Evolutionary conservation across 768 basidiomycete genomes (phyloP), one percentile per base, ranked within the genome.

Genomic region (Steccherinum ochraceum): DNA sequence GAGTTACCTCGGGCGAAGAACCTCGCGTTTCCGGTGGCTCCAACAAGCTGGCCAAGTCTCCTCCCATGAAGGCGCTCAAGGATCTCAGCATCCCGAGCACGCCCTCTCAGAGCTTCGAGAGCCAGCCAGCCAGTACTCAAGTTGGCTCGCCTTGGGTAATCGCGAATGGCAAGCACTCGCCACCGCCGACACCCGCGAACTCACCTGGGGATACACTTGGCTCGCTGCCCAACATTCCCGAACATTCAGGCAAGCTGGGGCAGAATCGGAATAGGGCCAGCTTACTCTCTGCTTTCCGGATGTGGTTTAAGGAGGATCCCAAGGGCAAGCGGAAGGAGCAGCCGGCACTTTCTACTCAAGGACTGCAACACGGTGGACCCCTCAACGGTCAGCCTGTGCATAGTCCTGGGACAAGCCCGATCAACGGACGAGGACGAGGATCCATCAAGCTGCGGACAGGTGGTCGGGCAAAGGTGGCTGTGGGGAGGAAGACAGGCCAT

Each of bases 221-320:
- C 40, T 75, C 66, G 62, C 75, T 67, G 61, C 78, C 72, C n/a
- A 67, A 64, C 43, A 69, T 69, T 44, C 57, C 62, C 0, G 60
- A 68, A 47, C 59, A 58, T 23, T 70, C 66, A 1, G 60, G 59
- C 47, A 75, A 72, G 55, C 56, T 61, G 19, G 35, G 62, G 13
- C 72, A 71, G 19, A 69, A 76, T 24, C 75, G 84, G 20, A 84
- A 87, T 63, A 76, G 87, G 27, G 88, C 89, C 5, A 92, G 87
- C 62, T 64, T 98, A 24, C 70, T 97, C 45, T 83, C 86, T 2
- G 80, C 91, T 4, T 92, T 98, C 69, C 79, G 90, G 42, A 75
- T 85, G 54, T 93, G 94, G 90, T 95, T 97, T 69, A 81, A 92
- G 53, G 93, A 96, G 54, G 93, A 93, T 56, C 76, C 78, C 56